phyloP scores from a whole-genome alignment of 2,329 filamentous ascomycete species.

The Knufia fluminis region DNA sequence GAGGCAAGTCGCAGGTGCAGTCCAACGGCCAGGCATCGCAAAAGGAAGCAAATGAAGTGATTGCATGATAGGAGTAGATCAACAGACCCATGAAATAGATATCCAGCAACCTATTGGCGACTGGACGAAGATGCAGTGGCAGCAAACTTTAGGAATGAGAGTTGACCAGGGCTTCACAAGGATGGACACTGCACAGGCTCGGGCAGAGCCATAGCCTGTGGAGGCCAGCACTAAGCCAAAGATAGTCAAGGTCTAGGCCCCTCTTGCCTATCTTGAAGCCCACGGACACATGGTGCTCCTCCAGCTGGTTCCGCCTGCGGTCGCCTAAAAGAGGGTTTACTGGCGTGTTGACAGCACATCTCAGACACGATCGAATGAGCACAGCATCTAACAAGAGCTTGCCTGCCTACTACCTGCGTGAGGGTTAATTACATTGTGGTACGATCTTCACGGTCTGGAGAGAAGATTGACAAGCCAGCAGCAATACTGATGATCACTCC shows the following conservation, averaged over 20 bases:
- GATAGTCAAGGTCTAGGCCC: neutral
- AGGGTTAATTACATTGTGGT: neutral
- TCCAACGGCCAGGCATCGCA: slow-evolving; percentile 40
- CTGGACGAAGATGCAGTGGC: too few relatives aligned
- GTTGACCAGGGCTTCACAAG: neutral
- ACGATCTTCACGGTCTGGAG: neutral
- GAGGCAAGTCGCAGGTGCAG: slow-evolving; percentile 27
- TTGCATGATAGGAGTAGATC: slow-evolving; percentile 29
- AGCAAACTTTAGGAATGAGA: too few relatives aligned
- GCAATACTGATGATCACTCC: neutral
- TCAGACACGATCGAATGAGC: neutral
- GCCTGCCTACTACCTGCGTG: neutral
- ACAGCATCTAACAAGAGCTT: too few relatives aligned
- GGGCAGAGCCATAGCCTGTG: neutral
- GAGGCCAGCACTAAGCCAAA: neutral
- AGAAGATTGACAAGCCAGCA: too few relatives aligned
- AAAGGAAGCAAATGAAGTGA: slow-evolving; percentile 35
- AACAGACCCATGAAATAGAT: neutral
- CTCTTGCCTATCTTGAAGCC: neutral
- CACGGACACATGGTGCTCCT: neutral
- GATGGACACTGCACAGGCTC: neutral
- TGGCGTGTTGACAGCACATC: neutral
- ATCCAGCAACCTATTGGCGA: too few relatives aligned
- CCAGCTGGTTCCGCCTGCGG: neutral
- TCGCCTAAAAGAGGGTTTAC: neutral